Base-by-base conservation (phyloP, 805 yeast genomes). In the Candida jianshihensis region DNA sequence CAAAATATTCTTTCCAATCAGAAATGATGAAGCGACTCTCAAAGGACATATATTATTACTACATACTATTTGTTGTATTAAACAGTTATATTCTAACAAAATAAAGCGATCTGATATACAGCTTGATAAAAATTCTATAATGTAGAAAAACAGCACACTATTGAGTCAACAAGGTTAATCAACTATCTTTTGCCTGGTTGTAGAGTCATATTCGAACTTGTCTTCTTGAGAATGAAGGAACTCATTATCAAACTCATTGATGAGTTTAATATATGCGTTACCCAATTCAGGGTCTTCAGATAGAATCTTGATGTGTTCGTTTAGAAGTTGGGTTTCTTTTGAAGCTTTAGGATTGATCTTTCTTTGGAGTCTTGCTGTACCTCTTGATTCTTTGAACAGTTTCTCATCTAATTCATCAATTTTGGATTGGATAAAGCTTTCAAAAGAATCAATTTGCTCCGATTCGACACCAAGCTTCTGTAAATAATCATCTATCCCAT, bases 341-440 rank as follows among this genome's bases (percentile, higher is more conserved):
- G 44, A 30, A 17, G 36, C 13, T 24, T 31, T 48, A 31, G 53
- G 54, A 36, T 45, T 47, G 30, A 39, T 34, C 36, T 43, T 48
- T 36, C 44, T 48, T 33, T 47, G 49, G 21, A 50, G 27, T 41
- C 54, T 47, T 15, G 34, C 10, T 21, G 30, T 15, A n/a, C 54
- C 54, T 25, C 37, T 19, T 6, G 50, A 35, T 29, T 50, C 50
- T 33, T 42, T 50, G 39, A 37, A 48, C 11, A 50, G 19, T 17
- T 35, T 35, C 3, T 41, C 47, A 33, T 50, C 55, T 6, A 50
- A 33, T 33, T 47, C 49, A 33, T 48, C 48, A 14, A 36, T 32
- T 36, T 48, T 42, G 1, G 18, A 15, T 2, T 33, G 6, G 10
- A 48, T 41, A 34, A 36, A 48, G n/a, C 19, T 26, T 19, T 33